phyloP scores from a whole-genome alignment of 139 green algal species.

The Picochlorum sp. region DNA sequence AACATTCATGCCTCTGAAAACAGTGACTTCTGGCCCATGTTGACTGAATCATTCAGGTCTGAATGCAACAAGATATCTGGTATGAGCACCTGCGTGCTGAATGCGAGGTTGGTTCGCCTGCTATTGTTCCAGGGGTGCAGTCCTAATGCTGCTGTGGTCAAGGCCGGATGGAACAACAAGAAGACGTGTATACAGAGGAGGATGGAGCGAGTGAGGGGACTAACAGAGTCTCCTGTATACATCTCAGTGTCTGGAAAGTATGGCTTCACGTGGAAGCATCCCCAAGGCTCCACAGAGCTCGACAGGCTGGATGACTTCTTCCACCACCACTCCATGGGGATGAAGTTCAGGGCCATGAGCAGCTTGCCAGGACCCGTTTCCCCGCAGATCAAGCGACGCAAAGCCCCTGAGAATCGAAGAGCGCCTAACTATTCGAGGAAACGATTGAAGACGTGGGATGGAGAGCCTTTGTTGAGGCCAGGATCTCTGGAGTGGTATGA shows the following conservation, averaged over 20 bases:
- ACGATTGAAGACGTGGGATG: not conserved
- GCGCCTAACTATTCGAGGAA: not conserved
- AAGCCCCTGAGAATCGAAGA: too few species aligned
- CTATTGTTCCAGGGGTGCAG: not conserved
- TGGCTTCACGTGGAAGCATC: not conserved
- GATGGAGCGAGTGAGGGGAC: not conserved
- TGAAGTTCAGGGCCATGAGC: too few species aligned
- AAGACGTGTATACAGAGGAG: not conserved
- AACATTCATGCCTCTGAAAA: too few species aligned
- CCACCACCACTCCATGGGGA: too few species aligned
- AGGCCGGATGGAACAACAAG: conserved; percentile 2
- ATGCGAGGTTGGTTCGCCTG: not conserved
- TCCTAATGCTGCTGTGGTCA: not conserved
- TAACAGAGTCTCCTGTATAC: not conserved
- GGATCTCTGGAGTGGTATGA: conserved; percentile 2
- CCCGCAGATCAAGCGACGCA: too few species aligned
- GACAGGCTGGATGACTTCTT: too few species aligned
- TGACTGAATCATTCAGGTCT: too few species aligned
- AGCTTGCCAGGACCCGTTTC: too few species aligned
- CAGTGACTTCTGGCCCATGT: too few species aligned
- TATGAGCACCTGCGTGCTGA: too few species aligned
- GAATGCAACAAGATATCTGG: too few species aligned
- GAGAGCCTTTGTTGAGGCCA: not conserved
- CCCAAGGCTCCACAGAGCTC: not conserved
- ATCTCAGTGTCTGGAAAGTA: conserved; percentile 1